Evolutionary conservation across 768 basidiomycete species (phyloP), one percentile per base, ranked within the genome.

Genomic region (Gloeostereum incarnatum): DNA sequence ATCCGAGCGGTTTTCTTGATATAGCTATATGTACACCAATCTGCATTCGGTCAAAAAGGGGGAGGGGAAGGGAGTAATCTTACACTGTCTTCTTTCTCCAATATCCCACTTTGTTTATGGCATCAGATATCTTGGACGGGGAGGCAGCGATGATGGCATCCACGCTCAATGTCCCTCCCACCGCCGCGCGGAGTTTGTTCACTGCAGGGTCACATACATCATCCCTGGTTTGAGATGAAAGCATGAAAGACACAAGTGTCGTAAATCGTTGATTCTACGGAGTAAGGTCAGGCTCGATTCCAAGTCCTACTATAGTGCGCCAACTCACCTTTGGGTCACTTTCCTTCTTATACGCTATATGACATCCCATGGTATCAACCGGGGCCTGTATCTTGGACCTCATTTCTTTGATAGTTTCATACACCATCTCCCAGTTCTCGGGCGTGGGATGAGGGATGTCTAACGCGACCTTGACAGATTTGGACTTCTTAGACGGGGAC

Each of bases 141-240:
- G 79, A 69, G 2, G 87, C 82, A 0, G 63, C 60, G 24, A 88
- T 60, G 16, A 97, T 53, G 0, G 69, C 75, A n/a, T 79, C 70
- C 1, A 93, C 63, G 1, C 79, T 81, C 17, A 99, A 56, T n/a
- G 74, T 79, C 0, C 88, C 89, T 1, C 88, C 86, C 3, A 99
- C 55, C 0, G 78, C 74, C 2, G 55, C 52, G 13, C 90, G 79
- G 2, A 97, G 69, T 43, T 81, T 85, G 2, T 61, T 53, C 1
- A 93, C 74, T 0, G 93, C 93, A 0, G 81, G 74, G 39, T 85
- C 75, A 0, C 85, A 90, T 13, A 91, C 81, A 49, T 87, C 78
- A 53, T 94, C 92, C 50, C 93, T 97, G 3, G 94, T 97, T 55
- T 98, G 94, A 2, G 90, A 90, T 7, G 87, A 91, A 2, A 98